A percentile compares a stretch with the other conserved stretches of the same genome.
These are phyloP conservation scores for Leccinum barrowsii DNA, from an alignment of 768 basidiomycete genomes.

Conservation along the genomic window DNA sequence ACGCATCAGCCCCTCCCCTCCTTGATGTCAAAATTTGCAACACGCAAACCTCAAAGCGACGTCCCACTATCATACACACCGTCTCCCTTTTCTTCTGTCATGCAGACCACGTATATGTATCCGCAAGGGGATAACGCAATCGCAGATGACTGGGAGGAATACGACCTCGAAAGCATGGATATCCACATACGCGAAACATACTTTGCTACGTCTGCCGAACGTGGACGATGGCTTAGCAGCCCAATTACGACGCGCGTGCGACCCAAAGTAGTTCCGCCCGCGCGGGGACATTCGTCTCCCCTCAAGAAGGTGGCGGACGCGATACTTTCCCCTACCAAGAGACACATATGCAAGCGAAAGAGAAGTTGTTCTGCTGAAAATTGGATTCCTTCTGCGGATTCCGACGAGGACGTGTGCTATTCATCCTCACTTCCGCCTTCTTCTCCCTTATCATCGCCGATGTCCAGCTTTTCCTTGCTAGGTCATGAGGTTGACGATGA, in stretches of 20 bases:
- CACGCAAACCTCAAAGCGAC: conserved; percentile 2
- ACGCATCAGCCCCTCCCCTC: conserved; percentile 14
- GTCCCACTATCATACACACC: not conserved
- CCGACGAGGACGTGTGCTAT: conserved; percentile 18
- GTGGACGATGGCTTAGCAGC: conserved; percentile 56
- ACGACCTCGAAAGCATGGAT: conserved; percentile 32
- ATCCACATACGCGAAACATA: conserved; percentile 44
- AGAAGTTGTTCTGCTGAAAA: not conserved
- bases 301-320: conserved; percentile 9
- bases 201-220: conserved; percentile 55
- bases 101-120: not conserved
- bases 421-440: conserved; percentile 36
- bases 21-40: conserved; percentile 14
- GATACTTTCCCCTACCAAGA: conserved; percentile 1
- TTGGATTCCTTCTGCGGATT: conserved; percentile 4
- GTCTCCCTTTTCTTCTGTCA: not conserved
- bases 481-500: conserved; percentile 19
- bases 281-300: conserved; percentile 24
- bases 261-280: conserved; percentile 11
- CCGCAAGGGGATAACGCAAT: conserved; percentile 16
- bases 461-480: conserved; percentile 36
- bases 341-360: conserved; percentile 1
- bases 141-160: conserved; percentile 24
- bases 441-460: conserved; percentile 44
- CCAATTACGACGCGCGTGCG: conserved; percentile 34